These are phyloP conservation scores for Flueggea neowawraea DNA, from an alignment of 441 rosid genomes.

Conservation along the genomic window DNA sequence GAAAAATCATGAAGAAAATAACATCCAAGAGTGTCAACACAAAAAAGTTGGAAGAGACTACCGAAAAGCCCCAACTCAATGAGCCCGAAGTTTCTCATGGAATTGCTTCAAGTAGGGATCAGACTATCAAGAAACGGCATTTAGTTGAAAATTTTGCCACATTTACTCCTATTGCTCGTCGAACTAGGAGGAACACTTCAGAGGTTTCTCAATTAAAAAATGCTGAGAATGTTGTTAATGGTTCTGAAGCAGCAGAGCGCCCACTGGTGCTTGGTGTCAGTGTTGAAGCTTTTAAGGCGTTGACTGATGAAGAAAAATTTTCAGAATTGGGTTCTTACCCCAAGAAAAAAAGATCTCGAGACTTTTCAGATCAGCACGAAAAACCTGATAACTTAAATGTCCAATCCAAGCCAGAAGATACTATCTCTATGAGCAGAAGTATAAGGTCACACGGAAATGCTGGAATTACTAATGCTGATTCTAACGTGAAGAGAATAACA, in stretches of 20 bases:
- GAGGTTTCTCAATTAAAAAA: slow-evolving; percentile 15
- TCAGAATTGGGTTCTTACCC: slow-evolving; percentile 30
- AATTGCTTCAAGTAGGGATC: slow-evolving; percentile 16
- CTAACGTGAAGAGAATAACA: slow-evolving; percentile 23
- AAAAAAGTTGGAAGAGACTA: slow-evolving; percentile 16
- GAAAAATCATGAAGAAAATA: slow-evolving; percentile 12
- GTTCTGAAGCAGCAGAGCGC: slow-evolving; percentile 15
- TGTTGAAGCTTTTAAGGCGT: slow-evolving; percentile 17
- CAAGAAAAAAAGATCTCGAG: slow-evolving; percentile 56
- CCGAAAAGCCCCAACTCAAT: slow-evolving; percentile 23
- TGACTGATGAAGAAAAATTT: slow-evolving; percentile 19
- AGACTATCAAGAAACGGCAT: slow-evolving; percentile 25
- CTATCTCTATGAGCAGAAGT: slow-evolving; percentile 9
- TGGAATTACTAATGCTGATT: slow-evolving; percentile 21
- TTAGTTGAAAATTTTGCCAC: slow-evolving; percentile 20
- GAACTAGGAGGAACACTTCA: slow-evolving; percentile 26
- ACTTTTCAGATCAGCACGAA: slow-evolving; percentile 25
- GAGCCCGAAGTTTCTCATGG: slow-evolving; percentile 2
- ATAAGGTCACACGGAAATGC: slow-evolving; percentile 25
- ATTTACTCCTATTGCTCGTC: slow-evolving; percentile 33
- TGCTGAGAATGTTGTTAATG: slow-evolving; percentile 19
- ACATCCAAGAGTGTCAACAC: slow-evolving; percentile 13
- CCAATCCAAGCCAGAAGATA: slow-evolving; percentile 15
- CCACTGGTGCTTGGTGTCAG: slow-evolving; percentile 3
- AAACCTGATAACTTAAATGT: slow-evolving; percentile 21